These are phyloP conservation scores for Kwoniella dendrophila DNA, from an alignment of 768 basidiomycete genomes.

Conservation along the genomic window DNA sequence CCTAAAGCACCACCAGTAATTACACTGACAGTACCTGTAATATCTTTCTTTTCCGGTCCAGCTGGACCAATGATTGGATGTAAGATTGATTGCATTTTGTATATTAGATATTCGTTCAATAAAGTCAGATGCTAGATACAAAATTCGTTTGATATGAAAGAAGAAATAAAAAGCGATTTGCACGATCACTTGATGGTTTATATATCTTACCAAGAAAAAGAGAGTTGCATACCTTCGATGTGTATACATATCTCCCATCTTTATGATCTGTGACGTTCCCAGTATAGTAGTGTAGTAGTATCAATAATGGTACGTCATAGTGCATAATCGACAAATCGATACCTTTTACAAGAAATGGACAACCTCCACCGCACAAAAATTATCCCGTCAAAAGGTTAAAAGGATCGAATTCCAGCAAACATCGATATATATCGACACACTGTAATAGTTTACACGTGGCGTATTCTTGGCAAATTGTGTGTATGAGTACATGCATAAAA, in stretches of 20 bases:
- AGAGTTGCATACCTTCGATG: background rate
- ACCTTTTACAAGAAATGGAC: background rate
- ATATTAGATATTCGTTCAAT: background rate
- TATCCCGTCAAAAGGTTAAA: background rate
- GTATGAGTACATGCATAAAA: no score
- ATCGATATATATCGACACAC: no score
- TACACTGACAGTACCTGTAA: slow-evolving; percentile 40
- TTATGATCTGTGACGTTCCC: no score
- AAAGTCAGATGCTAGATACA: no score
- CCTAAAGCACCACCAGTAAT: slow-evolving; percentile 39
- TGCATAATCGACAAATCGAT: background rate
- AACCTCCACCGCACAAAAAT: slow-evolving; percentile 7
- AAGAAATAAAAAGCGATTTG: background rate
- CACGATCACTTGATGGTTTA: background rate
- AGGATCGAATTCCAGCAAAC: slow-evolving; percentile 18
- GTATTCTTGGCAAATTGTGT: no score
- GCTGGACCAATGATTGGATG: slow-evolving; percentile 49
- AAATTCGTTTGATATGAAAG: background rate
- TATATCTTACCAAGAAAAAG: background rate
- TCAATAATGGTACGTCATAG: slow-evolving; percentile 7
- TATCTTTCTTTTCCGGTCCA: slow-evolving; percentile 41
- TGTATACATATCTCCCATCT: no score
- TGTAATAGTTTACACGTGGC: no score
- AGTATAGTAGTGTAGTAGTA: no score
- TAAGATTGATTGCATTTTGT: slow-evolving; percentile 48